Conservation (phyloP, 1,284 basidiomycete species). For the Trichosporon ovoides region DNA sequence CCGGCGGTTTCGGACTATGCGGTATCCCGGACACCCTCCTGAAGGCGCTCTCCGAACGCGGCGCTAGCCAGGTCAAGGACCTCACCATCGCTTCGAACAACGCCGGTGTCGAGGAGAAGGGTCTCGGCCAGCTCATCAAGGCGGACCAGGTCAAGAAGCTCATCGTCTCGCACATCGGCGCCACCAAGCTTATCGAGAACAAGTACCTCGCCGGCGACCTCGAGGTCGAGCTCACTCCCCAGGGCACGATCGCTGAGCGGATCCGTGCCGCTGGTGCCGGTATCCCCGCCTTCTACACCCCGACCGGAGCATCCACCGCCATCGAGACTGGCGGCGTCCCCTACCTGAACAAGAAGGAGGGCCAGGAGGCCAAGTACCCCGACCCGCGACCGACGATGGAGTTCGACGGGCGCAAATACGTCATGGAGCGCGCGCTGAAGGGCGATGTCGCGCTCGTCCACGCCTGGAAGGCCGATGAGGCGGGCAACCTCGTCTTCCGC, state of each 20-base stretch:
- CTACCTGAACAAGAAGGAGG: slow-evolving; percentile 59
- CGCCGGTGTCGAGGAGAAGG: slow-evolving; percentile 21
- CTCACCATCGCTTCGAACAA: slow-evolving; percentile 20
- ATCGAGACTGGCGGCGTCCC: slow-evolving; percentile 65
- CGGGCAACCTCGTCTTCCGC: slow-evolving; percentile 72
- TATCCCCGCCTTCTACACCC: slow-evolving; percentile 90
- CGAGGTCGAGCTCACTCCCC: slow-evolving; percentile 66
- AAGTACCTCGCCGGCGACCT: slow-evolving; percentile 74
- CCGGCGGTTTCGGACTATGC: slow-evolving; percentile 24
- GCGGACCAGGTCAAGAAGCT: slow-evolving; percentile 69
- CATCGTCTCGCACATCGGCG: slow-evolving; percentile 80
- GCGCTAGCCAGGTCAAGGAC: slow-evolving; percentile 7
- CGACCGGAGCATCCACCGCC: slow-evolving; percentile 77
- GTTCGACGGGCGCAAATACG: slow-evolving; percentile 71
- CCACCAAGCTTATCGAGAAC: slow-evolving; percentile 47
- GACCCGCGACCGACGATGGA: slow-evolving; percentile 68
- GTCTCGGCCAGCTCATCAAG: slow-evolving; percentile 64
- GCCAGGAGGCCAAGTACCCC: slow-evolving; percentile 22
- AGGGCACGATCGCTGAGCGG: slow-evolving; percentile 74
- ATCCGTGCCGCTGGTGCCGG: slow-evolving; percentile 85
- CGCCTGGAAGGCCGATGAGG: slow-evolving; percentile 88
- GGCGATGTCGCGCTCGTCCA: slow-evolving; percentile 81
- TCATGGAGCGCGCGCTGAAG: slow-evolving; percentile 75
- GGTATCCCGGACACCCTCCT: slow-evolving; percentile 21
- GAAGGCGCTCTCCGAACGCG: slow-evolving; percentile 17